Percentiles rank a stretch among this genome's conserved stretches.
phyloP scores from a whole-genome alignment of 441 rosid genomes.

The Macaranga tanarius region DNA sequence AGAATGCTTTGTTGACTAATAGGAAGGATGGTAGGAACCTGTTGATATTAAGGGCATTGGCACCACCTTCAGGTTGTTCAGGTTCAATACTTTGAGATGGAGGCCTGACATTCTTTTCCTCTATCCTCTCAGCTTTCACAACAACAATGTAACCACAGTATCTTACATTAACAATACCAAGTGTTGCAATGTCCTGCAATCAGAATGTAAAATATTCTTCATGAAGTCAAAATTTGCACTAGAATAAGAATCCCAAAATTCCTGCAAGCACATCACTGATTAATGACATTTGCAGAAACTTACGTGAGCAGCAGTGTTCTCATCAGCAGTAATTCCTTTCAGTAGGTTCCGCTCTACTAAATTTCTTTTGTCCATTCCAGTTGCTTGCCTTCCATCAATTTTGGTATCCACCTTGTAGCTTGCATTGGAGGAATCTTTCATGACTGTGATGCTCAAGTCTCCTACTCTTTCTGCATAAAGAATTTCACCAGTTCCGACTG shows the following conservation, averaged over 20 bases:
- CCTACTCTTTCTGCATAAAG: conserved; percentile 47
- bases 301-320: conserved; percentile 65
- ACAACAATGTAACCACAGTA: conserved; percentile 55
- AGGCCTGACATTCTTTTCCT: conserved; percentile 33
- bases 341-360: conserved; percentile 48
- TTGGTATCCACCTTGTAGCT: conserved; percentile 43
- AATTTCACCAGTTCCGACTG: conserved; percentile 24
- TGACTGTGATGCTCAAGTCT: conserved; percentile 52
- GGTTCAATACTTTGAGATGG: conserved; percentile 44
- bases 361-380: conserved; percentile 32
- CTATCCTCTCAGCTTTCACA: conserved; percentile 49
- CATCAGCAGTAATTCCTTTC: conserved; percentile 75
- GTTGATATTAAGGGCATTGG: conserved; percentile 59
- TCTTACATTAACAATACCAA: conserved; percentile 54
- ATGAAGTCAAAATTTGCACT: not conserved
- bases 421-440: conserved; percentile 39
- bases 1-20: not conserved
- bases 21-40: conserved; percentile 36
- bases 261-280: conserved; percentile 8
- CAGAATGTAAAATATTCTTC: conserved; percentile 18
- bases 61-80: conserved; percentile 71
- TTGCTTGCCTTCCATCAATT: conserved; percentile 35
- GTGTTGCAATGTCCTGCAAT: conserved; percentile 55
- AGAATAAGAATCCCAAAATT: not conserved
- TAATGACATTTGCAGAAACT: conserved; percentile 25